Evolutionary conservation across 1,139 yeast genomes (phyloP), one percentile per base, ranked within the genome.

Genomic region (Tardiomyces digboiensis): DNA sequence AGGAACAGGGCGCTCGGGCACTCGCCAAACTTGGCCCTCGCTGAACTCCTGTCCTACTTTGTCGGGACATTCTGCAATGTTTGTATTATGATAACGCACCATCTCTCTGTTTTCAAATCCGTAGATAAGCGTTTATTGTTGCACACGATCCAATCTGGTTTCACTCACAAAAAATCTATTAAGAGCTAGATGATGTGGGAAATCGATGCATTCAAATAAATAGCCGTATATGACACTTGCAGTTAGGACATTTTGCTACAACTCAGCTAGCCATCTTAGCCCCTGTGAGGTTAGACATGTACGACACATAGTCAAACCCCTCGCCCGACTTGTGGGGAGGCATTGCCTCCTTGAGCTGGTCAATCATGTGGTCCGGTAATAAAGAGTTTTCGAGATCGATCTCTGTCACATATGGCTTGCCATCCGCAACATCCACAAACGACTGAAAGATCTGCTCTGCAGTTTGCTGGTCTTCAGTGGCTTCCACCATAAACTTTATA

Each of bases 21-120:
- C 78, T 91, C 64, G 65, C 72, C 33, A 91, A 91, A 67, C 78
- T 91, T 57, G 98, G 98, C n/a, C 95, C 96, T 50, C 80, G 96
- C 68, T 87, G 43, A 38, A 14, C 14, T 33, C 8, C 19, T n/a
- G 19, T 3, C 37, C 4, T 14, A 3, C 19, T 3, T 5, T 8
- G 5, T 7, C 19, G 14, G 3, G 14, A 3, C 37, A 8, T 3
- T n/a, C 5, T 5, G 16, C 3, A n/a, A 26, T 16, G 10, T 26
- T 26, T 26, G 33, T 26, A 26, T 26, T 26, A 26, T 26, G 33
- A 5, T 8, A 26, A 26, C 33, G 33, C 33, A 26, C 33, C 26
- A 22, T 12, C n/a, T n/a, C n/a, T n/a, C n/a, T n/a, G n/a, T n/a
- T n/a, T n/a, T n/a, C n/a, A n/a, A n/a, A n/a, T n/a, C n/a, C n/a